Evolutionary conservation across 2,329 filamentous ascomycete species (phyloP).

Genomic region (Pyrenochaeta sp.): DNA sequence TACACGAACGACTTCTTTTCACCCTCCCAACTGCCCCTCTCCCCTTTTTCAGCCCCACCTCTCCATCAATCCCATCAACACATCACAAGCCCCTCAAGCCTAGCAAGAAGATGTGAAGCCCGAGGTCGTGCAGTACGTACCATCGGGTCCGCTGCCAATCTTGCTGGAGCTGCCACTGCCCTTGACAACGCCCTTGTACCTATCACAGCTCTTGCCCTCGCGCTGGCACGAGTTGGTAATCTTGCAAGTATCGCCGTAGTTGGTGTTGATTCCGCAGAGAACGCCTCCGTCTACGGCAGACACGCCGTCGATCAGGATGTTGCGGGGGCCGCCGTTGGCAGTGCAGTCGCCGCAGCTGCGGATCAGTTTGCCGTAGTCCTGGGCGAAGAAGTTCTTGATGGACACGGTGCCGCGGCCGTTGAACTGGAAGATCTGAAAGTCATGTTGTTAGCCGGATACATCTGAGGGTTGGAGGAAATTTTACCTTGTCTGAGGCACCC

Average conservation of each 20-base stretch:
- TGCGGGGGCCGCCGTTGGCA: slow-evolving; percentile 53
- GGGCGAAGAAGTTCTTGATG: slow-evolving; percentile 40
- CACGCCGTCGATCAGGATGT: slow-evolving; percentile 49
- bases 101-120: slow-evolving; percentile 12
- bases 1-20: background rate
- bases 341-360: slow-evolving; percentile 39
- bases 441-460: background rate
- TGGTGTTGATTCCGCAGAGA: slow-evolving; percentile 52
- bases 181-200: slow-evolving; percentile 20
- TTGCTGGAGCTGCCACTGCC: slow-evolving; percentile 15
- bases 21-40: background rate
- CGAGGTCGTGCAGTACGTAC: slow-evolving; percentile 13
- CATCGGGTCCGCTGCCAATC: slow-evolving; percentile 18
- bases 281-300: slow-evolving; percentile 25
- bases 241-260: slow-evolving; percentile 47
- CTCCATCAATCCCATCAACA: background rate
- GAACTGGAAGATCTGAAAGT: slow-evolving; percentile 1
- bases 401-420: slow-evolving; percentile 42
- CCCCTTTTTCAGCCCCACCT: background rate
- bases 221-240: slow-evolving; percentile 19
- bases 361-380: slow-evolving; percentile 42
- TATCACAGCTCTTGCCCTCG: slow-evolving; percentile 16
- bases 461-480: background rate
- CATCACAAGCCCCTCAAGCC: background rate
- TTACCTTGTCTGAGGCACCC: slow-evolving; percentile 39